Evolutionary conservation across 2,329 filamentous ascomycete genomes (phyloP).

Genomic region (Huntiella moniliformis): DNA sequence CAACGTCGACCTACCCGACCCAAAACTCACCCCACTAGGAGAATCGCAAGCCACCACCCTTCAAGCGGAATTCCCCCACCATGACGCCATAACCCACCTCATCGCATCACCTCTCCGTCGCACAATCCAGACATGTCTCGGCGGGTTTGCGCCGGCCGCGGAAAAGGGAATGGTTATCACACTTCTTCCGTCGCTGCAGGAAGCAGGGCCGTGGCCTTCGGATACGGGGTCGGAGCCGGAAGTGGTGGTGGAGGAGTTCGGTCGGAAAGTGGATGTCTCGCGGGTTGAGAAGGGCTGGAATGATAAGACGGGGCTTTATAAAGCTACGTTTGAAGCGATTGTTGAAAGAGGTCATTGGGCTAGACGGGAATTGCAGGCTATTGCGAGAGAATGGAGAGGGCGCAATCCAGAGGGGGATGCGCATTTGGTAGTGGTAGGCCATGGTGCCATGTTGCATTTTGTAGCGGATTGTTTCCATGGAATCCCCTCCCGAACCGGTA

Average conservation of each 20-base stretch:
- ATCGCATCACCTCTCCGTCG: constrained; percentile 64
- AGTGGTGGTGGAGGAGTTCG: constrained; percentile 42
- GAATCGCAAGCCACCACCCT: constrained; percentile 54
- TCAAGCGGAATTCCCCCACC: constrained; percentile 41
- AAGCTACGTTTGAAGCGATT: constrained; percentile 33
- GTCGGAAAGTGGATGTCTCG: constrained; percentile 40
- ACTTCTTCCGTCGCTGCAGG: constrained; percentile 59
- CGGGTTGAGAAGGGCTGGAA: constrained; percentile 52
- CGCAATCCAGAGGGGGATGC: constrained; percentile 18
- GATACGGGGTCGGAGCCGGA: constrained; percentile 48
- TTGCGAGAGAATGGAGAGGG: constrained; percentile 27
- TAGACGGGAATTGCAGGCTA: constrained; percentile 36
- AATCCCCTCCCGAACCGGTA: constrained; percentile 25
- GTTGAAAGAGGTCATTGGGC: constrained; percentile 41
- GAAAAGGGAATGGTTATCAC: constrained; percentile 25
- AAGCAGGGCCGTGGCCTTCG: constrained; percentile 55
- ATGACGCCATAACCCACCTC: constrained; percentile 46
- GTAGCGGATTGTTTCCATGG: constrained; percentile 66
- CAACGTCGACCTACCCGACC: constrained; percentile 64
- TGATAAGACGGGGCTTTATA: constrained; percentile 25
- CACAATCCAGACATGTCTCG: constrained; percentile 60
- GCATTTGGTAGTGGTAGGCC: constrained; percentile 59
- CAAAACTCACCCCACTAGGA: constrained; percentile 58
- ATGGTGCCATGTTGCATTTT: constrained; percentile 72
- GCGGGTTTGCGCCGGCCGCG: constrained; percentile 43